These are phyloP conservation scores for Epichloe scottii DNA, from an alignment of 2,329 filamentous ascomycete genomes.

Conservation along the genomic window DNA sequence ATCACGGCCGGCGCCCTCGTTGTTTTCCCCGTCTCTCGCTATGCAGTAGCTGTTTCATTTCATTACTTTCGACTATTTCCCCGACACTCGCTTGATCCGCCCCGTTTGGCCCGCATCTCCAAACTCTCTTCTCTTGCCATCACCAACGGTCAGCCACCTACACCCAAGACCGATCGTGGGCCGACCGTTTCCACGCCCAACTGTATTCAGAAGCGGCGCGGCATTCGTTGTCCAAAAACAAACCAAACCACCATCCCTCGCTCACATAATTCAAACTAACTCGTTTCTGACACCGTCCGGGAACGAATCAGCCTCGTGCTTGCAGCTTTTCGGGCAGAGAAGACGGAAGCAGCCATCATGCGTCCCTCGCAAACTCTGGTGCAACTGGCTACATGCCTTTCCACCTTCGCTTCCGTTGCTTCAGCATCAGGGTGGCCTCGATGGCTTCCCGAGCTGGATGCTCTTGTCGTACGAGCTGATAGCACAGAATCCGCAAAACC, in stretches of 20 bases:
- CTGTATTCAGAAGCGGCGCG: not conserved
- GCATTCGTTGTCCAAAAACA: not conserved
- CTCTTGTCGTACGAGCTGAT: conserved; percentile 39
- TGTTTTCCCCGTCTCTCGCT: conserved; percentile 12
- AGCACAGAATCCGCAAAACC: conserved; percentile 10
- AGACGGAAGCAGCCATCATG: conserved; percentile 20
- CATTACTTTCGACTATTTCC: conserved; percentile 1
- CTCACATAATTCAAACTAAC: not conserved
- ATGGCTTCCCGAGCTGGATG: conserved; percentile 41
- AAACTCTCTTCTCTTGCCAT: not conserved
- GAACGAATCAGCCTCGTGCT: not conserved
- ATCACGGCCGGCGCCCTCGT: not conserved
- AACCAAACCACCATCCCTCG: not conserved
- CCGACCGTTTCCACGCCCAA: conserved; percentile 1
- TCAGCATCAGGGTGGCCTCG: conserved; percentile 43
- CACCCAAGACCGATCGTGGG: not conserved
- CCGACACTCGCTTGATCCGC: conserved; percentile 7
- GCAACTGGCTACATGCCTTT: conserved; percentile 37
- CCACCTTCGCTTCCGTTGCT: conserved; percentile 35
- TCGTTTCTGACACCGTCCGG: not conserved
- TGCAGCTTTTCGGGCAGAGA: not conserved
- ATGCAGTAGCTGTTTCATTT: not conserved
- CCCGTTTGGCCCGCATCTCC: conserved; percentile 2
- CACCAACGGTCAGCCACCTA: conserved; percentile 4
- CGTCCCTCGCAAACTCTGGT: conserved; percentile 33